Percentiles rank a stretch among this genome's conserved stretches.
Conservation (phyloP, 192 early-diverging fungal genomes). For the Gamsiella multidivaricata region DNA sequence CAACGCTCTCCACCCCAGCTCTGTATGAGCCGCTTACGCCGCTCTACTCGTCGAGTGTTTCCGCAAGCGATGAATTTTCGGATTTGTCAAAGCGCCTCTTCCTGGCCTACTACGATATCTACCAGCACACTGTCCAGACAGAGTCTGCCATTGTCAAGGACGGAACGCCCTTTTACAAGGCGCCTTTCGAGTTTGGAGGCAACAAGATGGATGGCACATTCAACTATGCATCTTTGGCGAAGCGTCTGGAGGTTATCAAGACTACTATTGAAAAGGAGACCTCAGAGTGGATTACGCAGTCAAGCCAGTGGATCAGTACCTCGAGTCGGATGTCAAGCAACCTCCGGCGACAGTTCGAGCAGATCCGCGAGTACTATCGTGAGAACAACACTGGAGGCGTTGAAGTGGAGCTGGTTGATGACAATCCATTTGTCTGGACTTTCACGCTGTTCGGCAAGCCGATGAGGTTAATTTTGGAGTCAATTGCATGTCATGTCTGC, state of each 20-base stretch:
- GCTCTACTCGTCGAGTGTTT: constrained; percentile 50
- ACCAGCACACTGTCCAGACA: constrained; percentile 57
- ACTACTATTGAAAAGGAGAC: constrained; percentile 58
- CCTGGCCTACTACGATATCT: constrained; percentile 65
- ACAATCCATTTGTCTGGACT: constrained; percentile 71
- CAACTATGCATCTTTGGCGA: constrained; percentile 54
- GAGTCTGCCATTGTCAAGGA: constrained; percentile 60
- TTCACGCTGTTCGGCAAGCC: constrained; percentile 63
- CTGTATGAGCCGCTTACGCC: constrained; percentile 55
- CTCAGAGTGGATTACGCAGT: constrained; percentile 59
- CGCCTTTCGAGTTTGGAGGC: constrained; percentile 61
- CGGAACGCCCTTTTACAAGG: constrained; percentile 56
- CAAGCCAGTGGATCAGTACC: constrained; percentile 55
- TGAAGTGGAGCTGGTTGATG: constrained; percentile 57
- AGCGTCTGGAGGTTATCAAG: constrained; percentile 59
- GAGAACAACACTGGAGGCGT: constrained; percentile 57
- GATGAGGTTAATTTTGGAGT: constrained; percentile 43
- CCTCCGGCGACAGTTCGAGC: constrained; percentile 64
- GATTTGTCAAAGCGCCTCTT: constrained; percentile 69
- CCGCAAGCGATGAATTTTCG: constrained; percentile 59
- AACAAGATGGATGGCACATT: constrained; percentile 68
- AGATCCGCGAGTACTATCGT: constrained; percentile 62
- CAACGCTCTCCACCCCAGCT: constrained; percentile 13
- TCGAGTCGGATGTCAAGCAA: constrained; percentile 65
- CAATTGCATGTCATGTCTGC: neutral